Base-by-base conservation (phyloP, 1,284 basidiomycete species). In the Boletellus deceptivus region DNA sequence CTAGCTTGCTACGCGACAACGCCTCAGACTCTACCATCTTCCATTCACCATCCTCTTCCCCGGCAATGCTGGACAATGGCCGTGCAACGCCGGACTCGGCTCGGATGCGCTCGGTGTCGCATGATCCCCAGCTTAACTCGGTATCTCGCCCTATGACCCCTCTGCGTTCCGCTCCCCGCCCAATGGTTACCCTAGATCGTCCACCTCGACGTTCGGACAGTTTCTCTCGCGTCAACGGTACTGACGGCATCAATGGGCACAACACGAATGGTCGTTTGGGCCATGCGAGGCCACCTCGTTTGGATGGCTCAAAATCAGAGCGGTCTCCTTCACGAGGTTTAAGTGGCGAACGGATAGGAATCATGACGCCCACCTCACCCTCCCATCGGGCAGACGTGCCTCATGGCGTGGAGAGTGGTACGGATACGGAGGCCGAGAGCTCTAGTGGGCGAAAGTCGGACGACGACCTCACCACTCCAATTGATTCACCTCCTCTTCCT, bases 321-420 rank as follows among this genome's bases (percentile, higher is more conserved):
- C 52, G 57, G 18, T 48, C 64, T 9, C 57, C 66, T n/a, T 55
- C 60, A 22, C 46, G 49, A 4, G 55, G 52, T 31, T 55, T 54
- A 51, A 55, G 48, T 33, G 54, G 50, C 35, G 64, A 70, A 39
- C 52, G 59, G 17, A 50, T 52, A 2, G 70, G 55, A 70, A 71
- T n/a, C 63, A 73, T 46, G 16, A 61, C 63, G n/a, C 78, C 84
- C 9, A 72, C 72, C 10, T 86, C 85, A 3, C 82, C 83, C 25
- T 73, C 78, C 2, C 78, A 82, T 60, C 74, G 70, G 31, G 80
- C 77, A 0, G 86, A 89, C 61, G 86, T 89, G 9, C 86, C 86
- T 49, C 80, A 77, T 49, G 73, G 79, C 11, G 72, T 88, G 17
- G 86, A 88, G 68, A 87, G 84, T 59, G 84, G 82, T n/a, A 85